Evolutionary conservation across 2,329 filamentous ascomycete genomes (phyloP).

Genomic region (Albifimbria verrucaria): DNA sequence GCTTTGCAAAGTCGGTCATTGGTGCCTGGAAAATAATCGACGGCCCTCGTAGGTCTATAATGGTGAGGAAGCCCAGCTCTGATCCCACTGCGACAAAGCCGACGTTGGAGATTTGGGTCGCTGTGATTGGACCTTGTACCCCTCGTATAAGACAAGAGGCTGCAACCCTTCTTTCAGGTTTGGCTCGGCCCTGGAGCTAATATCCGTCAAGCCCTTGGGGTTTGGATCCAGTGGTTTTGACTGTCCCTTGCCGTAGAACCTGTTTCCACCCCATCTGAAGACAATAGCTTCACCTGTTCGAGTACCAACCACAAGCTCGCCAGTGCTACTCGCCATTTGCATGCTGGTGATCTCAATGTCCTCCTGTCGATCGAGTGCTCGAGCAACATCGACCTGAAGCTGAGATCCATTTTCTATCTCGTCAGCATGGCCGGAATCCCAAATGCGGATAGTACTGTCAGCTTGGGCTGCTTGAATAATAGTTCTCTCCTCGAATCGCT

Average conservation of each 20-base stretch:
- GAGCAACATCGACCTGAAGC: conserved; percentile 82
- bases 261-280: conserved; percentile 85
- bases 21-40: conserved; percentile 74
- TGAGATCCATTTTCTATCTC: conserved; percentile 84
- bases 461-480: conserved; percentile 84
- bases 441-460: conserved; percentile 86
- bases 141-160: conserved; percentile 77
- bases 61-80: conserved; percentile 72
- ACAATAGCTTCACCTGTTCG: conserved; percentile 79
- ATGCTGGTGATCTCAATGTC: conserved; percentile 75
- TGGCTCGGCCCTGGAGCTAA: conserved; percentile 68
- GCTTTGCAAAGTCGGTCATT: conserved; percentile 69
- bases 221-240: conserved; percentile 50
- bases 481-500: conserved; percentile 78
- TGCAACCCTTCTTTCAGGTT: conserved; percentile 75
- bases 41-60: conserved; percentile 87
- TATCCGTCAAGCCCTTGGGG: conserved; percentile 70
- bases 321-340: conserved; percentile 75
- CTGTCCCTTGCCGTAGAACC: conserved; percentile 63
- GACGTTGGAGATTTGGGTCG: conserved; percentile 81
- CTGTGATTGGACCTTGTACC: conserved; percentile 76
- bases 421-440: conserved; percentile 89
- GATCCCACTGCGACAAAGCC: conserved; percentile 89
- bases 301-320: conserved; percentile 81
- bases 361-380: conserved; percentile 75